These are phyloP conservation scores for Daphne laureola DNA, from an alignment of 441 rosid genomes.

Conservation along the genomic window DNA sequence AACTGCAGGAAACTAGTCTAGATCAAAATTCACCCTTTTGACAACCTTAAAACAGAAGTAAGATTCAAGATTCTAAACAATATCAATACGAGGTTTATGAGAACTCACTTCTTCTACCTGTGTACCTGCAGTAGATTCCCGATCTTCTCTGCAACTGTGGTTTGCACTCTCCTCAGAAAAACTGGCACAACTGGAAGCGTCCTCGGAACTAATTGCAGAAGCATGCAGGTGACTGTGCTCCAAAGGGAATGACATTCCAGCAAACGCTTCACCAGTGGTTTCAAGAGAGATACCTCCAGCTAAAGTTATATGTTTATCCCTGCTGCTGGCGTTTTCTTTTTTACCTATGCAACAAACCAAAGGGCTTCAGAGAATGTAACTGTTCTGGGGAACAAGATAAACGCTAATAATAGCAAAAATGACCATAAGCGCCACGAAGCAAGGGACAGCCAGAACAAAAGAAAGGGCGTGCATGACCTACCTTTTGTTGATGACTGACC, in stretches of 20 bases:
- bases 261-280: slow-evolving; percentile 22
- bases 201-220: slow-evolving; percentile 21
- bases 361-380: slow-evolving; percentile 22
- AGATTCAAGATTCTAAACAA: neutral
- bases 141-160: slow-evolving; percentile 20
- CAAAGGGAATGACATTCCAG: slow-evolving; percentile 27
- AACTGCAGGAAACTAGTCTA: slow-evolving; percentile 31
- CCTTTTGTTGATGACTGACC: slow-evolving; percentile 24
- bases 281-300: slow-evolving; percentile 26
- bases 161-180: slow-evolving; percentile 19
- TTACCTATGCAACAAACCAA: slow-evolving; percentile 20
- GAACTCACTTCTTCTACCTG: slow-evolving; percentile 37
- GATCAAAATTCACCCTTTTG: slow-evolving; percentile 12
- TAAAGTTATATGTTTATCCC: slow-evolving; percentile 21
- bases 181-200: slow-evolving; percentile 18
- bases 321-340: slow-evolving; percentile 25
- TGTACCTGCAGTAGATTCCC: slow-evolving; percentile 19
- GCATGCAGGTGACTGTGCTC: slow-evolving; percentile 25
- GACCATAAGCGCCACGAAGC: slow-evolving; percentile 1
- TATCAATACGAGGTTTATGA: neutral
- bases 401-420: slow-evolving; percentile 6
- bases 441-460: slow-evolving; percentile 1
- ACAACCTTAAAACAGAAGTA: slow-evolving; percentile 2
- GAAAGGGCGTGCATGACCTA: slow-evolving; percentile 15
- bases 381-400: slow-evolving; percentile 15